Conservation (phyloP, 768 basidiomycete species). For the Suillus occidentalis region DNA sequence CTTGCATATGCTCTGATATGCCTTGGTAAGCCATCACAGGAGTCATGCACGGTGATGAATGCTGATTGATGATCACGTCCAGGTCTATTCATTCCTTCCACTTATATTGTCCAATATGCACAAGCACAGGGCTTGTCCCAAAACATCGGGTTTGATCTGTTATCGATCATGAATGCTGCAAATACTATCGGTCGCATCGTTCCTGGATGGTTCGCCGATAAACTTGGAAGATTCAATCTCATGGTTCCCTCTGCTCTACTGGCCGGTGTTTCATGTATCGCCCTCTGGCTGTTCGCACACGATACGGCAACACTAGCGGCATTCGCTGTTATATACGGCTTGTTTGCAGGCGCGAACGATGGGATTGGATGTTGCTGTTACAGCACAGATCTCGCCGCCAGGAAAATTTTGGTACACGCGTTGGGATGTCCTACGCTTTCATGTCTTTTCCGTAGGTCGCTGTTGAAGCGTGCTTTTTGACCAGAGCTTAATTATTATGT, state of each 20-base stretch:
- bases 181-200: constrained; percentile 1
- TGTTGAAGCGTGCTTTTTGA: not conserved
- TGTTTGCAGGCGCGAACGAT: not conserved
- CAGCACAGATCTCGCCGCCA: constrained; percentile 5
- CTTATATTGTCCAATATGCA: constrained; percentile 6
- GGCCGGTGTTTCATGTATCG: not conserved
- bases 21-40: not conserved
- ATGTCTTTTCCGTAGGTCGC: constrained; percentile 5
- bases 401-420: constrained; percentile 5
- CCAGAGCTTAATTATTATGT: not conserved
- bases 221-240: constrained; percentile 1
- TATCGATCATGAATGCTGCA: constrained; percentile 5
- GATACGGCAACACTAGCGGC: not conserved
- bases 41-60: not conserved
- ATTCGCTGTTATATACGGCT: not conserved
- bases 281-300: constrained; percentile 1
- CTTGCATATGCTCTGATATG: constrained; percentile 1
- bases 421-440: constrained; percentile 9
- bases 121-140: constrained; percentile 2
- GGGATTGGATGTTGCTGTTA: constrained; percentile 2
- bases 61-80: not conserved
- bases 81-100: constrained; percentile 4
- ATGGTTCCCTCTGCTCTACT: constrained; percentile 2
- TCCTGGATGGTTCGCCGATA: constrained; percentile 1
- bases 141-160: not conserved